Percentiles rank a stretch among this genome's conserved stretches.
Conservation (phyloP, 108 stramenopile genomes). For the Skeletonema grethae region DNA sequence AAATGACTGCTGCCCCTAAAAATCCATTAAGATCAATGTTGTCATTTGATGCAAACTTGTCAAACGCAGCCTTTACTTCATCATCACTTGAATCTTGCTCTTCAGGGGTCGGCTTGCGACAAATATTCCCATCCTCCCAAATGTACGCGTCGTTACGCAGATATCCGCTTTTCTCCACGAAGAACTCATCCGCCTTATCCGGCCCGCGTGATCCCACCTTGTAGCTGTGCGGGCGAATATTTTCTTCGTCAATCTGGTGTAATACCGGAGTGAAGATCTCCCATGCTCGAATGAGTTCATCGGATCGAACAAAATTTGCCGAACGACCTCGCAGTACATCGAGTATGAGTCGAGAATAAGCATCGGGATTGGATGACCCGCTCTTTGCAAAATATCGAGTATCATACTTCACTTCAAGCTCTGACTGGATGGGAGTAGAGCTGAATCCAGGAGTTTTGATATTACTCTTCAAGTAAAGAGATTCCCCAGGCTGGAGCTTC, state of each 20-base stretch:
- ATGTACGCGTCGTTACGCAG: constrained; percentile 68
- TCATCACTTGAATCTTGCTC: neutral
- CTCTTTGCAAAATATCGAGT: constrained; percentile 56
- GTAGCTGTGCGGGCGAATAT: constrained; percentile 78
- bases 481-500: constrained; percentile 88
- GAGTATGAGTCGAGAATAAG: constrained; percentile 95
- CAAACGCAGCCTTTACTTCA: neutral
- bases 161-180: constrained; percentile 63
- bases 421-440: constrained; percentile 83
- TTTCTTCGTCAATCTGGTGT: constrained; percentile 82
- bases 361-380: constrained; percentile 81
- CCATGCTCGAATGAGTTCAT: constrained; percentile 95
- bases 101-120: constrained; percentile 19
- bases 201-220: constrained; percentile 88
- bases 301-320: constrained; percentile 93
- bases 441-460: constrained; percentile 93
- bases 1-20: neutral
- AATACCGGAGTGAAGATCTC: constrained; percentile 95
- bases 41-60: constrained; percentile 2
- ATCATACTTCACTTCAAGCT: constrained; percentile 93
- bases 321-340: constrained; percentile 93
- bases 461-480: constrained; percentile 96
- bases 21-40: constrained; percentile 7
- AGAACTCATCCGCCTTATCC: constrained; percentile 75
- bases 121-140: constrained; percentile 51